Percentiles rank a stretch among this genome's conserved stretches.
Evolutionary conservation across 2,329 filamentous ascomycete genomes (phyloP).

Genomic region (Penicillium sp.): DNA sequence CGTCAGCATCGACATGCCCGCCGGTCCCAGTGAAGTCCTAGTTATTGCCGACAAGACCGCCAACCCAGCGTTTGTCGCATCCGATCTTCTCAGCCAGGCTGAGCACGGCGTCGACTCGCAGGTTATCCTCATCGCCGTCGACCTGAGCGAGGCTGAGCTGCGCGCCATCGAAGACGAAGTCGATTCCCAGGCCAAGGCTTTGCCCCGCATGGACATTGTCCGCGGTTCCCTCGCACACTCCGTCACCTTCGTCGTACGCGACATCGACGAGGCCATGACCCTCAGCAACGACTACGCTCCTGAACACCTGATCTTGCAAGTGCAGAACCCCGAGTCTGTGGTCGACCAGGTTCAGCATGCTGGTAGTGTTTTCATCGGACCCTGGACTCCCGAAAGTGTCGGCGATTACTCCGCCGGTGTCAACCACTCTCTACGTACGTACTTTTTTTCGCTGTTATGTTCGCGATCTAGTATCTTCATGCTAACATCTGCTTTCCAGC

Average conservation of each 20-base stretch:
- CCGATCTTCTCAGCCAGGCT: constrained; percentile 88
- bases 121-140: constrained; percentile 84
- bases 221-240: constrained; percentile 86
- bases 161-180: constrained; percentile 86
- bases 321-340: constrained; percentile 69
- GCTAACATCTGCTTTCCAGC: constrained; percentile 51
- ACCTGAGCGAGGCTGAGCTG: constrained; percentile 68
- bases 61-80: constrained; percentile 92
- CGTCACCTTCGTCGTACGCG: constrained; percentile 73
- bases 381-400: constrained; percentile 96
- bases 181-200: constrained; percentile 76
- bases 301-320: constrained; percentile 90
- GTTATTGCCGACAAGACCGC: constrained; percentile 85
- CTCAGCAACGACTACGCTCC: constrained; percentile 94
- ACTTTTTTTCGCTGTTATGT: not conserved
- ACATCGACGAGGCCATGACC: constrained; percentile 67
- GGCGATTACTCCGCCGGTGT: constrained; percentile 98
- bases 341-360: constrained; percentile 85
- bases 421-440: constrained; percentile 94
- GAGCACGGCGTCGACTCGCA: constrained; percentile 97
- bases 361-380: constrained; percentile 90
- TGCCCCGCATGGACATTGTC: constrained; percentile 91
- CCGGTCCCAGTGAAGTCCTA: constrained; percentile 93
- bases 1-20: constrained; percentile 97
- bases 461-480: not conserved